Evolutionary conservation across 2,329 filamentous ascomycete genomes (phyloP).

Genomic region (Diaporthe ampelina): DNA sequence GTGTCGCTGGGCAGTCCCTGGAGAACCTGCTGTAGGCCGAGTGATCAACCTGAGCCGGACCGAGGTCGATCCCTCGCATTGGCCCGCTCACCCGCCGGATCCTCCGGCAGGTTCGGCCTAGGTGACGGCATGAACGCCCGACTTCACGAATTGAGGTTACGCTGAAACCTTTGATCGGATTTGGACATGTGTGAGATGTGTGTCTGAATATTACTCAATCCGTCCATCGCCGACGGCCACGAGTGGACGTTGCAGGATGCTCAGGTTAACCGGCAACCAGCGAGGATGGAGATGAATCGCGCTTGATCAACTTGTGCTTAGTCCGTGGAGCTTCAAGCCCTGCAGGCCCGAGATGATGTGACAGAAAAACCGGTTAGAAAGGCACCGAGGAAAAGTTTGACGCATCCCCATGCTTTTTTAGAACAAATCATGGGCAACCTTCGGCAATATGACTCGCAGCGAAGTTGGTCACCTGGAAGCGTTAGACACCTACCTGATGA

Average conservation of each 20-base stretch:
- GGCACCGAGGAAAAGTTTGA: constrained; percentile 30
- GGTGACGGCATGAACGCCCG: constrained; percentile 15
- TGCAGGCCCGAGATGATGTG: constrained; percentile 36
- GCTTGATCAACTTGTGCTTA: neutral
- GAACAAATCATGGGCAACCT: constrained; percentile 28
- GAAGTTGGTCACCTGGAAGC: neutral
- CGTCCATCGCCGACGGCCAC: neutral
- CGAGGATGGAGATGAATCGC: constrained; percentile 32
- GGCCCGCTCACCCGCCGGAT: constrained; percentile 28
- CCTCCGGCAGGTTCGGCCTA: constrained; percentile 22
- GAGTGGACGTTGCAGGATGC: constrained; percentile 7
- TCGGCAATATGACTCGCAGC: constrained; percentile 35
- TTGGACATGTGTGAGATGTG: neutral
- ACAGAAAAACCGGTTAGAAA: constrained; percentile 31
- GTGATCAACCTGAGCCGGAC: constrained; percentile 24
- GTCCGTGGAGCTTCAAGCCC: constrained; percentile 30
- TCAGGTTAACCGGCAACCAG: constrained; percentile 2
- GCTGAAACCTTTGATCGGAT: neutral
- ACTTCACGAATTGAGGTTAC: neutral
- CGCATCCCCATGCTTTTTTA: constrained; percentile 20
- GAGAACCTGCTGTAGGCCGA: neutral
- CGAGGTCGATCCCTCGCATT: constrained; percentile 33
- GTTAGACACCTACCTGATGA: constrained; percentile 2
- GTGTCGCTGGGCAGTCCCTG: constrained; percentile 18
- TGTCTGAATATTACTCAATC: neutral